Evolutionary conservation across 2,329 filamentous ascomycete species (phyloP).

Genomic region (Fusarium torulosum): DNA sequence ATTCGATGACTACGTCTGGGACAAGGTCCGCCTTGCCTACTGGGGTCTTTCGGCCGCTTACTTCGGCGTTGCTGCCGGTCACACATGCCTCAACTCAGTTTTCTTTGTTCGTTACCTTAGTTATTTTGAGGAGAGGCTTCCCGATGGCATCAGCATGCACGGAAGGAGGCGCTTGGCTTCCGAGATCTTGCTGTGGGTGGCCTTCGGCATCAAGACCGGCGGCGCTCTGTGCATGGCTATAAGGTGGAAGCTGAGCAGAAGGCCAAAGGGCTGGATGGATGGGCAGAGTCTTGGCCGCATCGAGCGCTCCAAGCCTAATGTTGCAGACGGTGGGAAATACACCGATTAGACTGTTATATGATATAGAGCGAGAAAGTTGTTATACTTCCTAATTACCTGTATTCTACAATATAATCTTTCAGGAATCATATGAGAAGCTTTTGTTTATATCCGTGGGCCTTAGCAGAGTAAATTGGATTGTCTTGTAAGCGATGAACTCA

Average conservation of each 20-base stretch:
- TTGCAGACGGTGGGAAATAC: slow-evolving; percentile 31
- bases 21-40: slow-evolving; percentile 44
- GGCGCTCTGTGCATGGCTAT: slow-evolving; percentile 41
- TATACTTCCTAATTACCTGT: not conserved
- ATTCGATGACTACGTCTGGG: slow-evolving; percentile 45
- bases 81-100: slow-evolving; percentile 33
- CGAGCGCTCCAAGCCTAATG: slow-evolving; percentile 22
- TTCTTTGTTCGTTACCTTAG: slow-evolving; percentile 38
- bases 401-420: not conserved
- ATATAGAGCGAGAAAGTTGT: not conserved
- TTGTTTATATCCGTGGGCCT: not conserved
- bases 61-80: slow-evolving; percentile 37
- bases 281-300: slow-evolving; percentile 39
- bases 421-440: not conserved
- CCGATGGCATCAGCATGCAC: slow-evolving; percentile 45
- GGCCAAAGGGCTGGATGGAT: slow-evolving; percentile 44
- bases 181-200: slow-evolving; percentile 41
- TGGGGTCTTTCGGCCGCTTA: slow-evolving; percentile 41
- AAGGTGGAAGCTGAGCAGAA: slow-evolving; percentile 45
- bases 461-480: not conserved
- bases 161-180: slow-evolving; percentile 27
- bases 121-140: slow-evolving; percentile 40
- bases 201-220: slow-evolving; percentile 33
- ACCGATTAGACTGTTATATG: slow-evolving; percentile 26
- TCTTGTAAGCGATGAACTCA: not conserved